Evolutionary conservation across 768 basidiomycete species (phyloP).

Genomic region (Termitomyces sp.): DNA sequence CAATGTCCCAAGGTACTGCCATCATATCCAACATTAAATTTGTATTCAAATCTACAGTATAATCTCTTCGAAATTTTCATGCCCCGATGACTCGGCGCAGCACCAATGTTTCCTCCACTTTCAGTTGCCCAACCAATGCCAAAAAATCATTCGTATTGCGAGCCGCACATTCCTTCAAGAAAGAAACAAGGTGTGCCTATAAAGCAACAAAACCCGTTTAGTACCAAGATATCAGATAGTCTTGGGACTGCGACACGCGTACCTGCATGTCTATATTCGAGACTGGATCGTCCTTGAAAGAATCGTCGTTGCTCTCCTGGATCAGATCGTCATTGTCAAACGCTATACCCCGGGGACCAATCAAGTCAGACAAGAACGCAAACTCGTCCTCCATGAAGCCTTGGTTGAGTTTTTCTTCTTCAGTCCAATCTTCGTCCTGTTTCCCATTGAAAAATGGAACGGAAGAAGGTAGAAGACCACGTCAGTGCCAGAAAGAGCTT

Average conservation of each 20-base stretch:
- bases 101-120: slow-evolving; percentile 69
- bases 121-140: slow-evolving; percentile 59
- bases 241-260: slow-evolving; percentile 6
- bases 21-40: neutral
- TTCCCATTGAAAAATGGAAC: neutral
- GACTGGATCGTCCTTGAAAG: slow-evolving; percentile 82
- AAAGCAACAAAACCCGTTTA: neutral
- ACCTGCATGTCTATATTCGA: slow-evolving; percentile 83
- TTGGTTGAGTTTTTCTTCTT: slow-evolving; percentile 71
- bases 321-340: slow-evolving; percentile 79
- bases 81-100: slow-evolving; percentile 44
- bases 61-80: neutral
- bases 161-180: slow-evolving; percentile 66
- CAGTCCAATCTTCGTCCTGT: slow-evolving; percentile 91
- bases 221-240: neutral
- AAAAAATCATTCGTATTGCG: slow-evolving; percentile 64
- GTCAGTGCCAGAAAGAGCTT: neutral
- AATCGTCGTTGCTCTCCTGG: slow-evolving; percentile 79
- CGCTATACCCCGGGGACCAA: slow-evolving; percentile 68
- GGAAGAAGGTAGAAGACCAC: neutral
- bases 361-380: slow-evolving; percentile 79
- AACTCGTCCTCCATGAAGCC: slow-evolving; percentile 71
- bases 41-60: neutral
- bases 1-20: no score
- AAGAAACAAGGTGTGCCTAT: slow-evolving; percentile 66